Base-by-base conservation (phyloP, 257 asterid genomes). In the Hygrophila difformis region DNA sequence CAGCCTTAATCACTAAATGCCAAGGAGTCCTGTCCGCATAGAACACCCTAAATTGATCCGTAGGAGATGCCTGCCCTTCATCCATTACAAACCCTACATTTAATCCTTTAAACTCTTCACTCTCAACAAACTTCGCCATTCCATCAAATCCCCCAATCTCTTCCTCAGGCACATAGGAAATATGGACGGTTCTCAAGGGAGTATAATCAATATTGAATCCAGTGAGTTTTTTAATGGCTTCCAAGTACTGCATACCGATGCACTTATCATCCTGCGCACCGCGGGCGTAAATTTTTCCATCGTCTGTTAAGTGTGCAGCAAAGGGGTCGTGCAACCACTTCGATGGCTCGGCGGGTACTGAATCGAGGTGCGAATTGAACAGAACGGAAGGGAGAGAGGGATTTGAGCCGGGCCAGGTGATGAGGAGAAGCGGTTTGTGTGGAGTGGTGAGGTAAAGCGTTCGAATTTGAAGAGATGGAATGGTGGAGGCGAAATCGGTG, bases 201-300 rank as follows among this genome's bases (percentile, higher is more conserved):
- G 47, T 33, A 45, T 51, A 81, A 12, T 20, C 37, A 5, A 41
- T 39, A 38, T 61, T 39, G 24, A 12, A 56, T 55, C 51, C 13
- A 84, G 36, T n/a, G n/a, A n/a, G n/a, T 11, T 64, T 53, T 21
- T 39, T 82, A 13, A 85, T 79, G 6, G 96, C 94, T 57, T 82
- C 93, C 18, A 89, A 49, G 36, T 82, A 85, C 69, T 85, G 98
- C 74, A 85, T 56, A 43, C 78, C 93, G 3, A 82, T 72, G 44
- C 93, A 89, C 37, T 89, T 89, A 55, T 89, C 98, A 40, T 89
- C 98, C 67, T 89, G 98, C 8, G 98, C 82, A 1, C 98, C 98
- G 3, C 96, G 94, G 21, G 88, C 94, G 58, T 65, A 82, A 39
- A 85, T 85, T 49, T 60, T 68, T 6, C 98, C 98, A 12, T 85